Conservation (phyloP, 2,329 filamentous ascomycete species). For the Beauveria medogensis region DNA sequence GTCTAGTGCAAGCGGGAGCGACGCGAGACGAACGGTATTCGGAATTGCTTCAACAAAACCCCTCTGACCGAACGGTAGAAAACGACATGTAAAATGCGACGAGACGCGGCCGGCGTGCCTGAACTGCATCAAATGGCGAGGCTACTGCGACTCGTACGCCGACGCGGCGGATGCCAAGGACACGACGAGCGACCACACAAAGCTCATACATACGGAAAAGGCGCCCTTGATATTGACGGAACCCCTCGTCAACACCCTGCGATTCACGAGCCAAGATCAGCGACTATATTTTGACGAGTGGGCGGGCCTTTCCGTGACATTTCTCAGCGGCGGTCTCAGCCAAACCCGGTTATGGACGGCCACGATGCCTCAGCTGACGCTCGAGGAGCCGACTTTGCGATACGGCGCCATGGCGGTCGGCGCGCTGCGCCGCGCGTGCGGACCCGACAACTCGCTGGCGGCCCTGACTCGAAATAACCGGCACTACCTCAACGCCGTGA, state of each 20-base stretch:
- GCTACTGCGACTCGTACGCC: constrained; percentile 30
- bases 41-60: not conserved
- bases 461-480: constrained; percentile 22
- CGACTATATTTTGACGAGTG: constrained; percentile 31
- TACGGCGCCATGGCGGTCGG: constrained; percentile 34
- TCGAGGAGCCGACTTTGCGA: constrained; percentile 29
- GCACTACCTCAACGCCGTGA: constrained; percentile 32
- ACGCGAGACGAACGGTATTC: not conserved
- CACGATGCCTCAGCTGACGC: constrained; percentile 32
- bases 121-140: constrained; percentile 34
- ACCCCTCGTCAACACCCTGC: constrained; percentile 25
- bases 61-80: constrained; percentile 18
- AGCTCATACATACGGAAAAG: constrained; percentile 25
- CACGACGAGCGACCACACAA: constrained; percentile 14
- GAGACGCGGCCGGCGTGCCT: constrained; percentile 33
- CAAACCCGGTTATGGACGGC: constrained; percentile 29
- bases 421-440: constrained; percentile 28
- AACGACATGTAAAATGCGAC: constrained; percentile 36
- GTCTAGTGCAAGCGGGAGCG: not conserved
- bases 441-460: constrained; percentile 16
- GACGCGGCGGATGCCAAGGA: constrained; percentile 14
- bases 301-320: constrained; percentile 26
- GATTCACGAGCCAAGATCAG: constrained; percentile 27
- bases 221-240: constrained; percentile 24
- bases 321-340: constrained; percentile 27